phyloP scores from a whole-genome alignment of 257 asterid species.

The Dorcoceras hygrometricum region DNA sequence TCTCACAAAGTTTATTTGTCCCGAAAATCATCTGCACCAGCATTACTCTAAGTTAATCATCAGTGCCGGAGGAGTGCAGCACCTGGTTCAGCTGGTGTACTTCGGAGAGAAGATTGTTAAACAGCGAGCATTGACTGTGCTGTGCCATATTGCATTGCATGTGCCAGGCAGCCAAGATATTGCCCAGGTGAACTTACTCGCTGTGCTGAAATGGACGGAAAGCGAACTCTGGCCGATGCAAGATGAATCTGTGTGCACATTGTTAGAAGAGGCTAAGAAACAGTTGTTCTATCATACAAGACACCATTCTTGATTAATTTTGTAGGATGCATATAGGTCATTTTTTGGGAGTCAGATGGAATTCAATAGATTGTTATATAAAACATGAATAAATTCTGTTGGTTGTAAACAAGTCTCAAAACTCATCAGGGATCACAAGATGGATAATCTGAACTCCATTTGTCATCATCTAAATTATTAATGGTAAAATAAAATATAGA shows the following conservation, averaged over 20 bases:
- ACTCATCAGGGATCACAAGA: no score
- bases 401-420: no score
- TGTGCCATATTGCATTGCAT: conserved; percentile 51
- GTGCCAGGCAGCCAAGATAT: conserved; percentile 70
- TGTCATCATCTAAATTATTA: no score
- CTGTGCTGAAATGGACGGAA: conserved; percentile 66
- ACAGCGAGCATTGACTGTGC: conserved; percentile 41
- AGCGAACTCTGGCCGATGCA: conserved; percentile 37
- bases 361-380: background rate
- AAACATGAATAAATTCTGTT: no score
- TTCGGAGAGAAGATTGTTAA: conserved; percentile 67
- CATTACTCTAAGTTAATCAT: conserved; percentile 65
- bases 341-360: no score
- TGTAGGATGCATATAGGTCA: background rate
- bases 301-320: background rate
- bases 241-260: conserved; percentile 40
- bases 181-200: conserved; percentile 51
- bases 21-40: conserved; percentile 46
- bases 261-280: conserved; percentile 52
- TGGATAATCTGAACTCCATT: no score
- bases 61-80: conserved; percentile 57
- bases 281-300: conserved; percentile 50
- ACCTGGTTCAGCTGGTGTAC: conserved; percentile 62
- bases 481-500: background rate
- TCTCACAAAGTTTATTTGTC: conserved; percentile 50